Conservation (phyloP, 306 rosid genomes). For the Erythrophleum fordii region DNA sequence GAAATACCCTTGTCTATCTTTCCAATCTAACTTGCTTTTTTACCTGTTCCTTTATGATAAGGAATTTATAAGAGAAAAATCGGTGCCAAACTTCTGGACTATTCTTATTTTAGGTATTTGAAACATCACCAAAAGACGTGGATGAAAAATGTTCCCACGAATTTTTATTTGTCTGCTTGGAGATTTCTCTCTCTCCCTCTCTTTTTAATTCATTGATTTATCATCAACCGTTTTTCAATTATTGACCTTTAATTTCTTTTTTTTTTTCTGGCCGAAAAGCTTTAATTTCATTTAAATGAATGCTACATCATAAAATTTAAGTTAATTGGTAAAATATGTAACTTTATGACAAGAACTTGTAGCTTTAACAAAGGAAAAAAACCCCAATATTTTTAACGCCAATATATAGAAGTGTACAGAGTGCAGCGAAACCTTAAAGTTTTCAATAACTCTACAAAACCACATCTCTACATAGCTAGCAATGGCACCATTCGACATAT, state of each 20-base stretch:
- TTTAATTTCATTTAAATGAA: neutral
- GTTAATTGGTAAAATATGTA: too few relatives aligned
- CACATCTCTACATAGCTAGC: neutral
- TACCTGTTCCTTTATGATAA: neutral
- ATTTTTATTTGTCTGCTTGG: neutral
- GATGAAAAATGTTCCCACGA: neutral
- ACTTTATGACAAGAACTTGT: too few relatives aligned
- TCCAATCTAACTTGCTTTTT: neutral
- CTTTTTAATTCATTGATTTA: neutral
- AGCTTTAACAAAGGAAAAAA: too few relatives aligned
- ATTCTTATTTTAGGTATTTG: neutral
- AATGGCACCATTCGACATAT: neutral
- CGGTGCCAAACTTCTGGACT: slow-evolving; percentile 19
- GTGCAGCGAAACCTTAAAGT: neutral
- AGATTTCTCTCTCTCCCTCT: neutral
- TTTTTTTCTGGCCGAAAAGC: neutral
- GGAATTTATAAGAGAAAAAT: neutral
- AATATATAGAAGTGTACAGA: too few relatives aligned
- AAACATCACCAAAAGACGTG: neutral
- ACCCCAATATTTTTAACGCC: too few relatives aligned
- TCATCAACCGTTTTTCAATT: neutral
- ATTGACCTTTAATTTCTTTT: neutral
- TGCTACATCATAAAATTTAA: too few relatives aligned
- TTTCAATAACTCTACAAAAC: neutral
- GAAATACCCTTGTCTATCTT: neutral